Conservation (phyloP, 2,329 filamentous ascomycete species). For the Ceratocystis papillata region DNA sequence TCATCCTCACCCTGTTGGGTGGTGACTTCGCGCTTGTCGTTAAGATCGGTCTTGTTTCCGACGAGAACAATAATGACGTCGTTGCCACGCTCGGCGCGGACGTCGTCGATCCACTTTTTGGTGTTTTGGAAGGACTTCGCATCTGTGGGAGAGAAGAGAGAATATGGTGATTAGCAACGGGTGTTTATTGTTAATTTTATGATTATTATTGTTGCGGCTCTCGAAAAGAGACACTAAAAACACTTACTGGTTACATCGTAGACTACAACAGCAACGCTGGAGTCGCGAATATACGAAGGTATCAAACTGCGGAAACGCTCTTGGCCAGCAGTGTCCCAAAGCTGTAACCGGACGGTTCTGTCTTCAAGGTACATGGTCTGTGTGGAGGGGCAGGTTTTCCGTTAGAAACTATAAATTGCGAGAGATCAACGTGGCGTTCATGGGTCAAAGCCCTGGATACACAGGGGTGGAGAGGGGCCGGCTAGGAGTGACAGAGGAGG, state of each 20-base stretch:
- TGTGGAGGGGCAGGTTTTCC: conserved; percentile 5
- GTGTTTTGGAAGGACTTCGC: conserved; percentile 98
- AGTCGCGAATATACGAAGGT: conserved; percentile 97
- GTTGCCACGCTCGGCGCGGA: conserved; percentile 89
- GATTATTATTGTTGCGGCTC: no score
- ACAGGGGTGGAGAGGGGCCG: conserved; percentile 11
- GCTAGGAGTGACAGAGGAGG: not conserved
- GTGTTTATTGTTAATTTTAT: not conserved
- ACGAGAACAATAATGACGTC: conserved; percentile 98
- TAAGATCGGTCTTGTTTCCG: conserved; percentile 97
- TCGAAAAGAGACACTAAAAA: not conserved
- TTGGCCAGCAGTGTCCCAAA: conserved; percentile 97
- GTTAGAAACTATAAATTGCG: conserved; percentile 12
- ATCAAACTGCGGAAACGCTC: conserved; percentile 95
- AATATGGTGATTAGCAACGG: not conserved
- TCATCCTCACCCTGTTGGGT: conserved; percentile 95
- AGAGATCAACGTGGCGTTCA: not conserved
- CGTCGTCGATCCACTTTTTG: conserved; percentile 98
- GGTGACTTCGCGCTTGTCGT: conserved; percentile 95
- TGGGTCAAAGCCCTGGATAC: conserved; percentile 2
- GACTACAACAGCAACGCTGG: conserved; percentile 92
- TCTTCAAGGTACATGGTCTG: conserved; percentile 99
- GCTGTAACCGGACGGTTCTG: conserved; percentile 87
- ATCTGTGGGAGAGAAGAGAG: conserved; percentile 38
- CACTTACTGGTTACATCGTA: conserved; percentile 85